Base-by-base conservation (phyloP, 495 filamentous ascomycete genomes). In the Lepraria neglecta region DNA sequence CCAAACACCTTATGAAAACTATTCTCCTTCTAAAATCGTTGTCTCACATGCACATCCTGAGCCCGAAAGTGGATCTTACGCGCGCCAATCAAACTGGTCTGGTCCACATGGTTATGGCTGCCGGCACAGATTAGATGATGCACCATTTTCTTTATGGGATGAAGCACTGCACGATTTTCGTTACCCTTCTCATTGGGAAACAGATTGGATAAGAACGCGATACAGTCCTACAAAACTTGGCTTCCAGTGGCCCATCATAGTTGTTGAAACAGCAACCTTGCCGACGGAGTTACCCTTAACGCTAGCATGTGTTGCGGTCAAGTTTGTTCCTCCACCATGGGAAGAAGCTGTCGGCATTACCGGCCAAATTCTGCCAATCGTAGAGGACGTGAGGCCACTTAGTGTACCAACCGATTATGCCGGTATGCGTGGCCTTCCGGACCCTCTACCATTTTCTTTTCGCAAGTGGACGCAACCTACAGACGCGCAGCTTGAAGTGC, bases 141-240 rank as follows among this genome's bases (percentile, higher is more conserved):
- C 58, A 15, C 58, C 58, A 33, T 60, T 60, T 27, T 50, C 6
- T 27, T 27, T 60, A 11, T 60, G 58, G 58, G 58, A 60, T 33
- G 30, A 28, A 27, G 28, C 15, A 17, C 6, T 35, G 9, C 15
- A 60, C 12, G 43, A 48, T 17, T 60, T 60, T 17, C 58, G 45
- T 28, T 12, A 27, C 12, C 27, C 58, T 17, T 31, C 42, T 11
- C 9, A 24, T 9, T 19, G 14, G 17, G 43, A 60, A 42, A 51
- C n/a, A 31, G 27, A 31, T 30, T 60, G 58, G 58, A 50, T 60
- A 28, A 50, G 15, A 27, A 24, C 12, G 9, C 15, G 30, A 3
- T 60, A 30, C 33, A 47, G n/a, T 31, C 42, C 42, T 15, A 50
- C 27, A 21, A 21, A 10, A 27, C 4, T 60, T 33, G 30, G n/a